Conservation (phyloP, 192 early-diverging fungal species). For the Umbelopsis isabellina region DNA sequence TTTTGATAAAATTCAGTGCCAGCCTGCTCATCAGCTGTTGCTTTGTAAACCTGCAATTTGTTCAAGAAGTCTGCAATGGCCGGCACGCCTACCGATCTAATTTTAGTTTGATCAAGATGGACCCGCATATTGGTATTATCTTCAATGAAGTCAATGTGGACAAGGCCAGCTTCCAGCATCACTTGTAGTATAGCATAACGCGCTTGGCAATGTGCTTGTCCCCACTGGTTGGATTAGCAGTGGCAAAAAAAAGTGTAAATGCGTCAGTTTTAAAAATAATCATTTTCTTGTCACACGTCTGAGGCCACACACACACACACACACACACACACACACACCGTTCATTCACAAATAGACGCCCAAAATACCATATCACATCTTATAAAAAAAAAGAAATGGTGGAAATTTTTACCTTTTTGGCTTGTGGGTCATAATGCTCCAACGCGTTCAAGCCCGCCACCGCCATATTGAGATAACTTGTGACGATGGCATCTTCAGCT, state of each 20-base stretch:
- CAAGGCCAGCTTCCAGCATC: conserved; percentile 52
- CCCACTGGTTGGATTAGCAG: conserved; percentile 36
- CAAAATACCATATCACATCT: not conserved
- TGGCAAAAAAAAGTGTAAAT: not conserved
- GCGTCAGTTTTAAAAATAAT: not conserved
- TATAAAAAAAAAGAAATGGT: not conserved
- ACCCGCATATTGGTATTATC: conserved; percentile 44
- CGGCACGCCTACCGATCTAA: conserved; percentile 48
- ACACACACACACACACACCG: too few species aligned
- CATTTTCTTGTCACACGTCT: not conserved
- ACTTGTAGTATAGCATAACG: conserved; percentile 58
- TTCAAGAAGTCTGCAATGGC: conserved; percentile 58
- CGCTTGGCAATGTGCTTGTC: conserved; percentile 67
- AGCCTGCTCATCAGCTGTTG: conserved; percentile 52
- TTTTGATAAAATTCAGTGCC: conserved; percentile 52
- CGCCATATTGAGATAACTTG: conserved; percentile 60
- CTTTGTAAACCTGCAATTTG: conserved; percentile 64
- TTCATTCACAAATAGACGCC: not conserved
- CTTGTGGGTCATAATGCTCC: conserved; percentile 53
- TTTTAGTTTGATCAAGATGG: conserved; percentile 56
- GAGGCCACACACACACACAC: too few species aligned
- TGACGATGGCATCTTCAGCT: conserved; percentile 53
- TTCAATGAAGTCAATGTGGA: conserved; percentile 28
- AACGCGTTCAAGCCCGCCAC: conserved; percentile 57
- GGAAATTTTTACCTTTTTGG: conserved; percentile 38